These are phyloP conservation scores for Salix koriyanagi DNA, from an alignment of 345 rosid genomes.

Conservation along the genomic window DNA sequence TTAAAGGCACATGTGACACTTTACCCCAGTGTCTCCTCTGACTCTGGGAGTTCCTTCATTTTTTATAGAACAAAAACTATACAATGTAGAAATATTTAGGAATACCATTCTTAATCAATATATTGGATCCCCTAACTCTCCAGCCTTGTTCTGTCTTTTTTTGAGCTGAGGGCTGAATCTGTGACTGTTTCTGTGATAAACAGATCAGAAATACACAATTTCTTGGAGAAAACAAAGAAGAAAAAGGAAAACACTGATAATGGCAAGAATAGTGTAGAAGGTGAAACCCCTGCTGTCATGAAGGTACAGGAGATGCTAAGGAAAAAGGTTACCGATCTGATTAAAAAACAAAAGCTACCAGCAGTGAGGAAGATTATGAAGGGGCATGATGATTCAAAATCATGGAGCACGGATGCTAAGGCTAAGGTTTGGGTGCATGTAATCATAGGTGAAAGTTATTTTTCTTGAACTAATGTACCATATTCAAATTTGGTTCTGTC, in stretches of 20 bases:
- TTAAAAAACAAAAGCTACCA: slow-evolving; percentile 73
- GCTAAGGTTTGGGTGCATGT: slow-evolving; percentile 71
- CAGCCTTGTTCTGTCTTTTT: background rate
- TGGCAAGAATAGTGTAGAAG: slow-evolving; percentile 35
- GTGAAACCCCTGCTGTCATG: slow-evolving; percentile 34
- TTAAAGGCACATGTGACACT: background rate
- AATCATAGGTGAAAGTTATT: slow-evolving; percentile 3
- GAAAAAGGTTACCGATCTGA: slow-evolving; percentile 65
- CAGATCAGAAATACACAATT: slow-evolving; percentile 68
- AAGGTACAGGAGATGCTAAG: slow-evolving; percentile 63
- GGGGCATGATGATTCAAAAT: slow-evolving; percentile 56
- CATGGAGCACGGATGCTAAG: slow-evolving; percentile 68
- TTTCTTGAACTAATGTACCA: background rate
- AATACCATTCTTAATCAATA: slow-evolving; percentile 9
- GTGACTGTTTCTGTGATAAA: slow-evolving; percentile 14
- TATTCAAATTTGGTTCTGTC: slow-evolving; percentile 6
- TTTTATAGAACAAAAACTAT: background rate
- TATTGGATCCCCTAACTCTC: background rate
- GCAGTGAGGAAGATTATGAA: slow-evolving; percentile 78
- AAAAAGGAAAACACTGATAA: slow-evolving; percentile 45
- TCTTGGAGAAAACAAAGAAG: slow-evolving; percentile 77
- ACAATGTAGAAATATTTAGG: background rate
- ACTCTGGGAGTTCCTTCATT: background rate
- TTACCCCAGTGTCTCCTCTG: background rate
- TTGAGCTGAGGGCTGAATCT: slow-evolving; percentile 8